Base-by-base conservation (phyloP, 495 filamentous ascomycete genomes). In the Penicillium steckii region DNA sequence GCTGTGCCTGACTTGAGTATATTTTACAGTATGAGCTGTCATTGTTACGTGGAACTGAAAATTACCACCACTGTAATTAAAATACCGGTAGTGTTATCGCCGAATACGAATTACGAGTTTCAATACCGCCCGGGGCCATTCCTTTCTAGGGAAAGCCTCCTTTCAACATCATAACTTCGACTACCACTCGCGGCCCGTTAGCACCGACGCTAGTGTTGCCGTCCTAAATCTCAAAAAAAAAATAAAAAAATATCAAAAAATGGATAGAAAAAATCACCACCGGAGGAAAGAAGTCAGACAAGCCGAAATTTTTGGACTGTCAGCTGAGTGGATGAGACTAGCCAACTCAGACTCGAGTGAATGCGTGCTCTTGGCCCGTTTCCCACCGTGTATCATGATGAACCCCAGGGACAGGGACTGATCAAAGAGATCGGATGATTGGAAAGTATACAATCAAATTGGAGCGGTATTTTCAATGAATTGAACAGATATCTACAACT, bases 251-350 rank as follows among this genome's bases (percentile, higher is more conserved):
- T 10, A 32, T 45, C 15, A 6, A 6, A 4, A 8, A 37, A 37
- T n/a, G n/a, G n/a, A n/a, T n/a, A n/a, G n/a, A 37, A 35, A 30
- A n/a, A 23, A 27, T 4, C 1, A 50, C n/a, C 1, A 44, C 29
- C 15, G 10, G 22, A 8, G 30, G 12, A 22, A 41, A 44, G 3
- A n/a, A 25, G 44, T 38, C 19, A 23, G 29, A 18, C 2, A 22
- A 15, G 42, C 50, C 46, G 42, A 61, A 43, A 37, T 23, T 48
- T 56, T 15, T 48, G 32, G 18, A 29, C 15, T 17, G 17, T 60
- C 50, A 40, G 49, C 42, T 30, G 10, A 55, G 46, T 49, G 40
- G 52, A 40, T 42, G 19, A 15, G 21, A 37, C 55, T 32, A 48
- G 41, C 46, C 52, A 54, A 13, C 44, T 24, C 44, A 46, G 47